These are phyloP conservation scores for Trifolium pratense DNA, from an alignment of 306 rosid genomes.

Conservation along the genomic window DNA sequence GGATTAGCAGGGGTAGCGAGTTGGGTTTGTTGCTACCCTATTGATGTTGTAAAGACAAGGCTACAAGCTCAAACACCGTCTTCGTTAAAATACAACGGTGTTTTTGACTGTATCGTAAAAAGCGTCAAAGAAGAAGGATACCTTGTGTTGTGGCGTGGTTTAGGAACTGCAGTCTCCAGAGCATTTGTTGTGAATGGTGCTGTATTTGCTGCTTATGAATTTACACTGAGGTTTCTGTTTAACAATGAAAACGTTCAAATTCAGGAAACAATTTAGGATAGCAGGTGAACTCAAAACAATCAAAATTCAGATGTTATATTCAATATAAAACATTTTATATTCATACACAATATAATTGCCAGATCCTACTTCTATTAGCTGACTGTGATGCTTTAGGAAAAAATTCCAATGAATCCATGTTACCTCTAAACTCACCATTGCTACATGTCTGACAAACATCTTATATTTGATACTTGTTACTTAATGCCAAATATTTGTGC, in stretches of 20 bases:
- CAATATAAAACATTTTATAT: constrained; percentile 25
- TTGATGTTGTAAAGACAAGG: constrained; percentile 82
- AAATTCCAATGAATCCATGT: not conserved
- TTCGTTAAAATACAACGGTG: constrained; percentile 61
- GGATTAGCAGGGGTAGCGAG: constrained; percentile 89
- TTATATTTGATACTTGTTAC: not conserved
- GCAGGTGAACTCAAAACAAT: constrained; percentile 10
- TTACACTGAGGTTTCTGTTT: constrained; percentile 62
- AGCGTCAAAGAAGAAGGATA: constrained; percentile 69
- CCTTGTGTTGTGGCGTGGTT: constrained; percentile 67
- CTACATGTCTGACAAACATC: not conserved
- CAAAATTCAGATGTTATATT: constrained; percentile 14
- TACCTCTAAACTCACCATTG: not conserved
- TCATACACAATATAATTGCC: constrained; percentile 9
- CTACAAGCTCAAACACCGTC: constrained; percentile 67
- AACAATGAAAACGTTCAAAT: constrained; percentile 51
- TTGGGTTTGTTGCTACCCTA: constrained; percentile 79
- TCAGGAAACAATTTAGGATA: constrained; percentile 49
- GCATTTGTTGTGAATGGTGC: constrained; percentile 90
- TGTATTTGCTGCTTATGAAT: constrained; percentile 79
- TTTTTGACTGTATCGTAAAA: constrained; percentile 69
- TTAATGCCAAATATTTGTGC: not conserved
- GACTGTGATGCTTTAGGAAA: not conserved
- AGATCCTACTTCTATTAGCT: not conserved
- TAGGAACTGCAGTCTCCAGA: constrained; percentile 80